phyloP scores from a whole-genome alignment of 768 basidiomycete species.

The Lepiota brunneoincarnata region DNA sequence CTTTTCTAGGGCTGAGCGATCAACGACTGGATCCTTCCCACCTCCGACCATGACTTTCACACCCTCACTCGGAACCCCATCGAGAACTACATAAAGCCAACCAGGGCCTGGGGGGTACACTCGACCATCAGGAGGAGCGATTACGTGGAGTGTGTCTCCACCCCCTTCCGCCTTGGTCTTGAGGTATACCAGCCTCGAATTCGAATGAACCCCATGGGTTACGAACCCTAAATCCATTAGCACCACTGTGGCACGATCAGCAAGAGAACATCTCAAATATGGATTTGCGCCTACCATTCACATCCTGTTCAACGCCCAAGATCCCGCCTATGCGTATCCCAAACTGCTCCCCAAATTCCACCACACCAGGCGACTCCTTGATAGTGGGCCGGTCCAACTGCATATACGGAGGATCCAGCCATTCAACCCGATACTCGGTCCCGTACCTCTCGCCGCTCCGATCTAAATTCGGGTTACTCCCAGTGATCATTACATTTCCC shows the following conservation, averaged over 20 bases:
- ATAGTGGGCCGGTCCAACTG: constrained; percentile 54
- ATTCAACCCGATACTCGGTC: constrained; percentile 89
- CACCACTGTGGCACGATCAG: constrained; percentile 41
- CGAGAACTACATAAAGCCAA: constrained; percentile 66
- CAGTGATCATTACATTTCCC: constrained; percentile 74
- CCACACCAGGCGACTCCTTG: constrained; percentile 24
- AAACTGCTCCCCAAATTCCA: constrained; percentile 46
- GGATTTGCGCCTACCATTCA: constrained; percentile 45
- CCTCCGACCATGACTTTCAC: constrained; percentile 66
- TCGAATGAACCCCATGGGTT: constrained; percentile 75
- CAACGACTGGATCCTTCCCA: constrained; percentile 57
- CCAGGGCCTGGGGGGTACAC: constrained; percentile 83
- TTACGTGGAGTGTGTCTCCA: neutral
- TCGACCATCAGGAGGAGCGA: constrained; percentile 52
- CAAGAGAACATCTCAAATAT: neutral
- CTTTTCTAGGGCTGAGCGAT: constrained; percentile 56
- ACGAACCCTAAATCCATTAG: constrained; percentile 84
- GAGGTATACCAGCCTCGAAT: constrained; percentile 74
- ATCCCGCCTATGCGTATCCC: constrained; percentile 40
- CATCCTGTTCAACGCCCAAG: constrained; percentile 30
- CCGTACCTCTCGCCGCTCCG: constrained; percentile 69
- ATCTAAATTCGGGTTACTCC: constrained; percentile 83
- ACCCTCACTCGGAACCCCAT: constrained; percentile 65
- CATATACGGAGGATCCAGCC: constrained; percentile 85
- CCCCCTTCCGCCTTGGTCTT: constrained; percentile 42